Conservation (phyloP, 441 rosid species). For the Mallotus japonicus region DNA sequence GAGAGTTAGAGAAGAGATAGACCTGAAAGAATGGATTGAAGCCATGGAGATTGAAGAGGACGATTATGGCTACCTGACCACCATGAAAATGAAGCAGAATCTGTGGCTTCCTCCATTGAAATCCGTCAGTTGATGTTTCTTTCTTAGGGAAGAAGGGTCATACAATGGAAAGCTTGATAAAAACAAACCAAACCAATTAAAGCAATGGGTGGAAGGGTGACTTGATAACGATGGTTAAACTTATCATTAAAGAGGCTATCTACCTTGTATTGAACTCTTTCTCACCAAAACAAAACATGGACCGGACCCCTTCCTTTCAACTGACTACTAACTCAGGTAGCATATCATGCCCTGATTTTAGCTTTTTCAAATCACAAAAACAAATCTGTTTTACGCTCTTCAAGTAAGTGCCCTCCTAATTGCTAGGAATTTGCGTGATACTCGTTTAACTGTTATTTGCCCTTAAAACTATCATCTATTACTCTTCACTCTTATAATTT, state of each 20-base stretch:
- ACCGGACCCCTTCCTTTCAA: background rate
- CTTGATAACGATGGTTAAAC: background rate
- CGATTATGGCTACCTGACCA: conserved; percentile 42
- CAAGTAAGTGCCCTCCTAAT: background rate
- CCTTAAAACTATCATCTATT: background rate
- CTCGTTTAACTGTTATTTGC: background rate
- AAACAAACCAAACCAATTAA: background rate
- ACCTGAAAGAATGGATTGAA: conserved; percentile 46
- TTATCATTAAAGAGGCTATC: background rate
- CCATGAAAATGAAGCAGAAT: conserved; percentile 32
- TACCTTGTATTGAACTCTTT: background rate
- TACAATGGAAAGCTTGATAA: too few species aligned
- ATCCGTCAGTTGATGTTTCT: background rate
- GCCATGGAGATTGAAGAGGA: conserved; percentile 47
- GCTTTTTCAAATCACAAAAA: background rate
- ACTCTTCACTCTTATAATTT: too few species aligned
- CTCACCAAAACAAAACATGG: background rate
- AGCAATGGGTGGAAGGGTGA: background rate
- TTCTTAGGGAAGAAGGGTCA: background rate
- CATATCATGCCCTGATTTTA: background rate
- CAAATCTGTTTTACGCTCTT: background rate
- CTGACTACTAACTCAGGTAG: background rate
- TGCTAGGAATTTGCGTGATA: background rate
- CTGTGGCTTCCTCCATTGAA: background rate
- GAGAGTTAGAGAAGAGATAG: conserved; percentile 10